A percentile compares a stretch with the other conserved stretches of the same genome.
phyloP scores from a whole-genome alignment of 1,284 basidiomycete species.

The Caloboletus inedulis region DNA sequence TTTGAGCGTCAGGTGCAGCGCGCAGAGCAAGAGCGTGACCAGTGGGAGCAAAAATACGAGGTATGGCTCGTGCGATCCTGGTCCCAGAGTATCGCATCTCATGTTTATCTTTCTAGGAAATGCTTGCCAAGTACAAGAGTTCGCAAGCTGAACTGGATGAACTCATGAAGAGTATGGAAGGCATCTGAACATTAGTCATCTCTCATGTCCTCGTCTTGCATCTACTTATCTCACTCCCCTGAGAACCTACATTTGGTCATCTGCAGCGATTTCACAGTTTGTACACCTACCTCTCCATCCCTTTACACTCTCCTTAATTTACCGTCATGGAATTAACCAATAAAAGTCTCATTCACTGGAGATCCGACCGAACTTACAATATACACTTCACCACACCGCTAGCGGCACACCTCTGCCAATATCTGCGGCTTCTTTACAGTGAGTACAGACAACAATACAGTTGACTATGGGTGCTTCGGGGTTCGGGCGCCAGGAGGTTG shows the following conservation, averaged over 20 bases:
- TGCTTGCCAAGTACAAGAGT: constrained; percentile 67
- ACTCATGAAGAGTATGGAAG: constrained; percentile 79
- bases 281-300: constrained; percentile 23
- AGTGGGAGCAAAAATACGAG: constrained; percentile 95
- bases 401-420: background rate
- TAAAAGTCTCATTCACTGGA: constrained; percentile 5
- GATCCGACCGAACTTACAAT: background rate
- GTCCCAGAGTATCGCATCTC: background rate
- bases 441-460: background rate
- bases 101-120: constrained; percentile 52
- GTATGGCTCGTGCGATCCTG: constrained; percentile 42
- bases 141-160: constrained; percentile 89
- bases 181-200: constrained; percentile 51
- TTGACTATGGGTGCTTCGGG: background rate
- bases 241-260: constrained; percentile 16
- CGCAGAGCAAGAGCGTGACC: constrained; percentile 88
- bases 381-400: background rate
- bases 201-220: constrained; percentile 2
- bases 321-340: constrained; percentile 17
- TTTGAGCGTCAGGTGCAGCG: constrained; percentile 91
- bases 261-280: constrained; percentile 18
- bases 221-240: constrained; percentile 12
- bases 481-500: background rate
- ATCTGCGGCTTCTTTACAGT: background rate
- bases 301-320: constrained; percentile 22